Base-by-base conservation (phyloP, 108 stramenopile species). In the Cylindrotheca closterium region DNA sequence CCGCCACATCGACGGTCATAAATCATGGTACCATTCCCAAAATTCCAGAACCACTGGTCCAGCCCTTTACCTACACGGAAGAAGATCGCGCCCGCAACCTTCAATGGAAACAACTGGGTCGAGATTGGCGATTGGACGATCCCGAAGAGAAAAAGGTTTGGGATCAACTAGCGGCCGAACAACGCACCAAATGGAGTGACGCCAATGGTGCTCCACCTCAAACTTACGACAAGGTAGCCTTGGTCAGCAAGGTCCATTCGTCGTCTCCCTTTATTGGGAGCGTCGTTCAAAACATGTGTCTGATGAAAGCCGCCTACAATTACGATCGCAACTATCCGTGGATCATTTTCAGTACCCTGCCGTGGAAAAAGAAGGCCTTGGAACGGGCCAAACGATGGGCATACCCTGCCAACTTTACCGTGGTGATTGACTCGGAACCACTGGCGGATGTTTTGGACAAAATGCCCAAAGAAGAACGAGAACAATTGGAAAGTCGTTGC, bases 281-380 rank as follows among this genome's bases (percentile, higher is more conserved):
- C 0, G 24, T 70, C 17, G 54, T 46, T 4, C 74, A 75, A 60
- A 37, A 45, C 15, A 12, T 80, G 17, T 80, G 79, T 63, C 49
- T 80, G 12, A 59, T 80, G 1, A 50, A 66, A 28, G 30, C 10
- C 30, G 79, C 74, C 21, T 80, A 80, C 65, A 80, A 80, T 47
- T 33, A 62, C 22, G 58, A 61, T 12, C 31, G 18, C 15, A 21
- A 26, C 1, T 57, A 57, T 57, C 24, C 21, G 18, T 18, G 21
- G 29, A 33, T 57, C 31, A 26, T 57, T 8, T 57, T 57, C 4
- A 30, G 30, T 15, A 57, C 56, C 1, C 7, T 3, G 18, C 24
- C 21, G 18, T 52, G 21, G 2, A 52, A 21, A 1, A 15, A 52
- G 24, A 2, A 7, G 25, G 22, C 19, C 15, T n/a, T 30, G 22